Evolutionary conservation across 768 basidiomycete species (phyloP), one percentile per base, ranked within the genome.

Genomic region (Lactarius evosmus): DNA sequence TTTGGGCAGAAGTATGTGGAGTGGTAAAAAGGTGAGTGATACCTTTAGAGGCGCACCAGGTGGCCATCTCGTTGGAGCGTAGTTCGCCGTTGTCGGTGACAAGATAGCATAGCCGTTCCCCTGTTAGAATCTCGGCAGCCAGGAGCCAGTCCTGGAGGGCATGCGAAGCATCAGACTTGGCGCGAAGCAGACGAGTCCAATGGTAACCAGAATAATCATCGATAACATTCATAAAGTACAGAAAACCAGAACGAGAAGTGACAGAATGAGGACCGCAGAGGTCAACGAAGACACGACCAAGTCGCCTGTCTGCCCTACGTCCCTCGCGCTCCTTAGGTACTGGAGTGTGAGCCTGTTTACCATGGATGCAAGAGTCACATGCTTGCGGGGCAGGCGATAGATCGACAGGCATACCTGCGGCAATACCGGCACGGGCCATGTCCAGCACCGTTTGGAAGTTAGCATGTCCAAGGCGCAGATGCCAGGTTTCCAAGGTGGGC

Each of bases 41-140:
- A 7, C 44, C 58, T 14, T 32, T 14, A 6, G 40, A 7, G 9
- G 34, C 56, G 27, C 56, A 58, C 56, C 56, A 58, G 2, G 8
- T 22, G 17, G 17, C 36, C 56, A 33, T 58, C 14, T 25, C 41
- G 19, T 19, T 4, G 17, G 58, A 58, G 7, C 29, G 9, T 16
- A 58, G 58, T 27, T 58, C 58, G 14, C 58, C 44, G 33, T 50
- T 50, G 44, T 58, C 32, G 22, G 58, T 58, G 41, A 58, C 40
- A 27, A 38, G 14, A 16, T 27, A 34, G 7, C 22, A 16, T 5
- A 44, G 32, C 2, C 38, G 9, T 7, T 44, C n/a, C 34, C 38
- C 38, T 16, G 38, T n/a, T 29, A 40, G 56, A 12, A 11, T 46
- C 9, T 49, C 58, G 29, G 32, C 44, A 19, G 22, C 38, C 1